Evolutionary conservation across 2,329 filamentous ascomycete species (phyloP).

Genomic region (Diaporthe eres): DNA sequence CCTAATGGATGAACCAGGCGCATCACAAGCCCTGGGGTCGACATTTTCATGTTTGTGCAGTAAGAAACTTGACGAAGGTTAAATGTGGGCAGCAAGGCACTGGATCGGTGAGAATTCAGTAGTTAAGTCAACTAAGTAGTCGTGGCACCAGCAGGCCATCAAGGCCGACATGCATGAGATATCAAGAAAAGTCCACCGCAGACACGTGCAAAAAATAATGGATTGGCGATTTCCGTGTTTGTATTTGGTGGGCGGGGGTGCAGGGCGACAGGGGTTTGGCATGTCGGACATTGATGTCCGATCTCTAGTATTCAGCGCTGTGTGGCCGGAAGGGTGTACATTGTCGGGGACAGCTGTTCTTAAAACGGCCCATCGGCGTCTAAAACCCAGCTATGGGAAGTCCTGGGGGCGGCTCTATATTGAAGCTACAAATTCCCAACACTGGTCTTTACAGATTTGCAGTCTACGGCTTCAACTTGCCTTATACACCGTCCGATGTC

Average conservation of each 20-base stretch:
- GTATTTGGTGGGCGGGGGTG: not conserved
- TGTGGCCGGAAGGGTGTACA: not conserved
- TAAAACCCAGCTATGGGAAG: not conserved
- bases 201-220: not conserved
- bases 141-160: not conserved
- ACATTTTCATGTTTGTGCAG: not conserved
- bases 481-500: not conserved
- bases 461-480: not conserved
- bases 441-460: not conserved
- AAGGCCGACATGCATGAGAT: not conserved
- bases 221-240: not conserved
- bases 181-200: not conserved
- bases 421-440: not conserved
- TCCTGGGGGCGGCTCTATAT: not conserved
- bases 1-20: not conserved
- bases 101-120: not conserved
- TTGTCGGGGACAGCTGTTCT: not conserved
- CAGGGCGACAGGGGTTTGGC: not conserved
- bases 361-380: not conserved
- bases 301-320: not conserved
- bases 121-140: not conserved
- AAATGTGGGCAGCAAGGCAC: not conserved
- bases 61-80: not conserved
- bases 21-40: conserved; percentile 8
- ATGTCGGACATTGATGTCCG: conserved; percentile 14